Evolutionary conservation across 148 eudicot genomes (phyloP).

Genomic region (Camellia lanceoleosa): DNA sequence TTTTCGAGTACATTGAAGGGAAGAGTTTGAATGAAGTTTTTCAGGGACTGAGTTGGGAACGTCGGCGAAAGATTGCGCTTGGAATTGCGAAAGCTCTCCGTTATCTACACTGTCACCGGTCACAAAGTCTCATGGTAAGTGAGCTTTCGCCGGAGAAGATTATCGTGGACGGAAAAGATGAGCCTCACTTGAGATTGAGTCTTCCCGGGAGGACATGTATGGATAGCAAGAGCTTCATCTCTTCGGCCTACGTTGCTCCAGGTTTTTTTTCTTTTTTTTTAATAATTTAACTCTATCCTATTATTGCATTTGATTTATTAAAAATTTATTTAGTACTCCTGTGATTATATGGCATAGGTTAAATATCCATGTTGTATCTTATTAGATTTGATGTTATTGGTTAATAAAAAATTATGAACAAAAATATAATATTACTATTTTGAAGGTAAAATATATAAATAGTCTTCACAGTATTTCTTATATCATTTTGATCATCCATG

Average conservation of each 20-base stretch:
- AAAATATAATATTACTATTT: too few relatives aligned
- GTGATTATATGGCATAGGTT: too few relatives aligned
- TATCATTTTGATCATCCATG: too few relatives aligned
- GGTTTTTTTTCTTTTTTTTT: slow-evolving; percentile 36
- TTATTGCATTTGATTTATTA: too few relatives aligned
- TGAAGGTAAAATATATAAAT: too few relatives aligned
- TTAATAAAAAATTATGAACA: too few relatives aligned
- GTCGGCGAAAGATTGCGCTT: slow-evolving; percentile 42
- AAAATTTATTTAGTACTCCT: too few relatives aligned
- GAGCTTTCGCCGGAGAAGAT: slow-evolving; percentile 59
- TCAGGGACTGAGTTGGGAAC: slow-evolving; percentile 48
- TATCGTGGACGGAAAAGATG: slow-evolving; percentile 40
- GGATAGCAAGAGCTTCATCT: slow-evolving; percentile 39
- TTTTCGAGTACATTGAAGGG: slow-evolving; percentile 57
- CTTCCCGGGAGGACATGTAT: slow-evolving; percentile 26
- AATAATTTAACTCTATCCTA: too few relatives aligned
- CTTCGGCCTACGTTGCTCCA: slow-evolving; percentile 69
- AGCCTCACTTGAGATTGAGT: slow-evolving; percentile 49
- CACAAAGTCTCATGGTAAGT: slow-evolving; percentile 33
- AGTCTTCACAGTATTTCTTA: too few relatives aligned
- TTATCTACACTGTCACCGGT: slow-evolving; percentile 48
- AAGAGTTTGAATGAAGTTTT: slow-evolving; percentile 45
- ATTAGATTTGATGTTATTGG: too few relatives aligned
- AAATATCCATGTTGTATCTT: too few relatives aligned
- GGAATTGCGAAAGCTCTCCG: slow-evolving; percentile 67